Conservation (phyloP, 148 eudicot species). For the Amaranthus hypochondriacus region DNA sequence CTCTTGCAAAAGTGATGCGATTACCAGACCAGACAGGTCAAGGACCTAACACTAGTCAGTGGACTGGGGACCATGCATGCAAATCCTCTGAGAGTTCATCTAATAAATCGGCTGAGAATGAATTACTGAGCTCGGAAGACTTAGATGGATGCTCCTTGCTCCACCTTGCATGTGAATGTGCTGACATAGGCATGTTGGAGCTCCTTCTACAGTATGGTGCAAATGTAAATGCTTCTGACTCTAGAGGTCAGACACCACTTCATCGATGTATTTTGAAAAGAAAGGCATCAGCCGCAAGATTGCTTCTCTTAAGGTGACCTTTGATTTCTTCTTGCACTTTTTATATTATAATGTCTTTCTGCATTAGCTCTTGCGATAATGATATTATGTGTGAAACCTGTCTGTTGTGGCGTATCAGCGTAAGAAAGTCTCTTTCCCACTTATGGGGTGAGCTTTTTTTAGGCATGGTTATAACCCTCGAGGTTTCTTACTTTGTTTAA, state of each 20-base stretch:
- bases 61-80: conserved; percentile 36
- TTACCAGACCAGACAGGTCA: conserved; percentile 62
- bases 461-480: not conserved
- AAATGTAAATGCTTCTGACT: conserved; percentile 64
- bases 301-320: conserved; percentile 72
- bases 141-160: conserved; percentile 82
- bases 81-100: conserved; percentile 40
- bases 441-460: not conserved
- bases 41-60: conserved; percentile 40
- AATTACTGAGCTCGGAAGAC: conserved; percentile 42
- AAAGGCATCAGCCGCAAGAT: conserved; percentile 60
- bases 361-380: conserved; percentile 4
- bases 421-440: not conserved
- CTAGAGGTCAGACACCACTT: conserved; percentile 70
- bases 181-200: conserved; percentile 96
- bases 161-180: conserved; percentile 88
- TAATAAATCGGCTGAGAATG: conserved; percentile 47
- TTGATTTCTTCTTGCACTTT: not conserved
- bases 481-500: not conserved
- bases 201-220: conserved; percentile 95
- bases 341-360: not conserved
- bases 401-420: not conserved
- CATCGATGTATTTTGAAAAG: conserved; percentile 75
- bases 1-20: conserved; percentile 88
- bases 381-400: not conserved